Conservation (phyloP, 805 yeast genomes). For the Teunomyces pallodes region DNA sequence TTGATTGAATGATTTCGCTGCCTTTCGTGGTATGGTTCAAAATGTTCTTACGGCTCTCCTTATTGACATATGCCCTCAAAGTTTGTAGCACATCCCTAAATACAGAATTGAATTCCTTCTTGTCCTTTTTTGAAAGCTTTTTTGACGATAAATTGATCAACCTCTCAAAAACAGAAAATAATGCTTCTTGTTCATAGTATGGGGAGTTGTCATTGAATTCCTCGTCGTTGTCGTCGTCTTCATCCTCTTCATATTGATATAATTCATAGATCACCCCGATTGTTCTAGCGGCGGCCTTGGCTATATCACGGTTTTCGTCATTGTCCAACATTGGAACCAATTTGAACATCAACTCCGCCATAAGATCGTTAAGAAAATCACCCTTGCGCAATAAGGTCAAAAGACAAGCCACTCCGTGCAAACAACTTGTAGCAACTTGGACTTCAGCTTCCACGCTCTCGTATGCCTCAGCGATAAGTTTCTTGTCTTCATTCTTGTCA, state of each 20-base stretch:
- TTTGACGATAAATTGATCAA: constrained; percentile 54
- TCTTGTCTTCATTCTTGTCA: constrained; percentile 34
- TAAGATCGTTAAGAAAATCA: constrained; percentile 38
- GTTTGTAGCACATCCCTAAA: constrained; percentile 58
- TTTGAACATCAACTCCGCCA: constrained; percentile 40
- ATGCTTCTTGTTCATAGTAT: constrained; percentile 50
- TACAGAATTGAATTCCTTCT: constrained; percentile 55
- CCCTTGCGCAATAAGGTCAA: constrained; percentile 45
- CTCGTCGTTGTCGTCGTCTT: constrained; percentile 35
- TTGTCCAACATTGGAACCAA: constrained; percentile 43
- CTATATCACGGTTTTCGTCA: constrained; percentile 42
- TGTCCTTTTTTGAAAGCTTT: constrained; percentile 60
- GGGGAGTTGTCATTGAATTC: constrained; percentile 49
- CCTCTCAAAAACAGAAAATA: constrained; percentile 38
- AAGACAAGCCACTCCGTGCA: constrained; percentile 47
- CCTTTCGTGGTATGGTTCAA: constrained; percentile 37
- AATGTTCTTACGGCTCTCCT: constrained; percentile 31
- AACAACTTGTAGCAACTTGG: constrained; percentile 38
- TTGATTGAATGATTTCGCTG: constrained; percentile 25
- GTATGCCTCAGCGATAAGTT: constrained; percentile 33
- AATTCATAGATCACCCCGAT: constrained; percentile 57
- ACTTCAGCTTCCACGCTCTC: constrained; percentile 31
- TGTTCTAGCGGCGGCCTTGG: constrained; percentile 54
- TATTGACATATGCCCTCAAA: constrained; percentile 38
- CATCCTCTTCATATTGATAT: constrained; percentile 43